Base-by-base conservation (phyloP, 1,139 yeast genomes). In the Suhomyces coccinellae region DNA sequence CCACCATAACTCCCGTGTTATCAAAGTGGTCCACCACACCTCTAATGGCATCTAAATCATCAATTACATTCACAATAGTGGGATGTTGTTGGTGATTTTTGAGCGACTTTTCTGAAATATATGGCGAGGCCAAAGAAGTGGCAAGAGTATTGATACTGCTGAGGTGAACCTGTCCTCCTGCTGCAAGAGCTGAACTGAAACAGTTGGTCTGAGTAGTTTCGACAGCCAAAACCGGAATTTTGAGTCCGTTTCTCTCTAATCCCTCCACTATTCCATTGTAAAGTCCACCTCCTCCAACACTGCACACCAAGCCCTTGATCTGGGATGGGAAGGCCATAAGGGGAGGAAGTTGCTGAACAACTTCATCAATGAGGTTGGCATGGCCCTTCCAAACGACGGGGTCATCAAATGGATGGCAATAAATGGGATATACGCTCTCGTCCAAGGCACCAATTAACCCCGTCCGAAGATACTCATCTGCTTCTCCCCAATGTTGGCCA, bases 221-320 rank as follows among this genome's bases (percentile, higher is more conserved):
- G n/a, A 71, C 54, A 27, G 69, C 61, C 31, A 72, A 48, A 7
- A 69, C 58, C 11, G 64, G 63, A 3, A 64, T 56, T 11, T 53
- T 49, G 24, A 55, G 41, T 12, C 45, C 46, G 38, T 62, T 56
- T 33, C 55, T 50, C 29, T 58, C 40, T 31, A 70, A 53, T 2
- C 76, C 77, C 22, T 57, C 52, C 40, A 61, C 57, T 6, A 71
- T 53, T 5, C 77, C 77, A 47, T 69, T 69, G 55, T 71, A 71
- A 24, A 72, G 57, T 0, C 75, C 75, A 1, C 76, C 76, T 2
- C 77, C 77, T 14, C 77, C 77, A 13, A 71, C 68, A 20, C 74
- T 68, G 49, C 75, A 71, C 6, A 69, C 73, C 6, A 71, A 56
- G 0, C 71, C 75, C 42, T 58, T 65, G 7, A 71, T 52, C 11